Evolutionary conservation across 805 yeast genomes (phyloP).

Genomic region (Nakazawaea sp.): DNA sequence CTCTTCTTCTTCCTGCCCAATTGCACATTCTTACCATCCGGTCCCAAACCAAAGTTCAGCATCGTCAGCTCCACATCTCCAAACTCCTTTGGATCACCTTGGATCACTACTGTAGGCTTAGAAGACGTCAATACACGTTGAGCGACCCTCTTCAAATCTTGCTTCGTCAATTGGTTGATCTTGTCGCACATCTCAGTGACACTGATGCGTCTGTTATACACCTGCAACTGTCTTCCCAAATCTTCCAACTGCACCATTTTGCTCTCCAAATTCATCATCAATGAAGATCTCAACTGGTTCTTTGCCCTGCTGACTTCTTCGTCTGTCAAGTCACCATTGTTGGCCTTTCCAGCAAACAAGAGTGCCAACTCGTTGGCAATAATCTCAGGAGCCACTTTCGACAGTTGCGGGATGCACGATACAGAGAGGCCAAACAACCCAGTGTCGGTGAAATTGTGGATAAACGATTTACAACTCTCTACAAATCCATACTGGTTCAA

Average conservation of each 20-base stretch:
- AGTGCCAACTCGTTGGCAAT: slow-evolving; percentile 56
- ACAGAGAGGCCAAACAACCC: slow-evolving; percentile 89
- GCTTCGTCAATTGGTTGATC: slow-evolving; percentile 60
- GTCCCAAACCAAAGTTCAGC: slow-evolving; percentile 69
- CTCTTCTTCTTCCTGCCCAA: slow-evolving; percentile 5
- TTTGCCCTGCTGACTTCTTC: slow-evolving; percentile 85
- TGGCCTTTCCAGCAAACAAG: slow-evolving; percentile 32
- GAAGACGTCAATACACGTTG: slow-evolving; percentile 67
- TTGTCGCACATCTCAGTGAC: slow-evolving; percentile 75
- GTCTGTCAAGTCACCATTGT: slow-evolving; percentile 56
- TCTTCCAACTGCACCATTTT: slow-evolving; percentile 94
- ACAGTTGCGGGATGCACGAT: slow-evolving; percentile 81
- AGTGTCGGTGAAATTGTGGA: slow-evolving; percentile 83
- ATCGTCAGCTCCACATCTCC: slow-evolving; percentile 74
- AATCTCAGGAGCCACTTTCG: slow-evolving; percentile 75
- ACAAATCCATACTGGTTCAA: slow-evolving; percentile 87
- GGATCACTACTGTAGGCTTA: slow-evolving; percentile 80
- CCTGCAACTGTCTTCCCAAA: slow-evolving; percentile 88
- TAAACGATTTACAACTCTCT: slow-evolving; percentile 82
- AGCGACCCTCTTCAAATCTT: slow-evolving; percentile 71
- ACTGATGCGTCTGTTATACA: slow-evolving; percentile 68
- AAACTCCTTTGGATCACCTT: slow-evolving; percentile 78
- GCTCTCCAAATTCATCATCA: slow-evolving; percentile 89
- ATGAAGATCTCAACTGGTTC: slow-evolving; percentile 80
- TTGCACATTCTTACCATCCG: slow-evolving; percentile 8